Percentiles rank a stretch among this genome's conserved stretches.
phyloP scores from a whole-genome alignment of 257 asterid species.

The Eustoma russellianum region DNA sequence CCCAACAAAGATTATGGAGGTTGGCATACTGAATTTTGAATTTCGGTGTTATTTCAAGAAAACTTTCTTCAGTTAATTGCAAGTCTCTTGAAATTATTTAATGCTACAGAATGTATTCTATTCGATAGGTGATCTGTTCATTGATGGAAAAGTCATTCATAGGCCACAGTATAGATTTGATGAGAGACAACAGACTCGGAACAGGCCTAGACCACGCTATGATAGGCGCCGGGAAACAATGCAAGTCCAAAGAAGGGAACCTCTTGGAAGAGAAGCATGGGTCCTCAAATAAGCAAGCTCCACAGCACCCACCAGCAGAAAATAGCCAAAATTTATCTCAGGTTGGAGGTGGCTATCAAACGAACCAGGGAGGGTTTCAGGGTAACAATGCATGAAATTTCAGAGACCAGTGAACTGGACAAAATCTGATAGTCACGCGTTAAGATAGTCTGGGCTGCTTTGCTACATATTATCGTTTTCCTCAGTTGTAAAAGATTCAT shows the following conservation, averaged over 20 bases:
- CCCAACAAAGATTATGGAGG: slow-evolving; percentile 90
- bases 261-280: slow-evolving; percentile 16
- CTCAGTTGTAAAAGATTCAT: too few relatives aligned
- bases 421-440: too few relatives aligned
- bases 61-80: too few relatives aligned
- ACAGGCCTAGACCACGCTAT: slow-evolving; percentile 68
- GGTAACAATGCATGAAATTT: slow-evolving; percentile 13
- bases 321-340: slow-evolving; percentile 11
- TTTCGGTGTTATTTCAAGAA: too few relatives aligned
- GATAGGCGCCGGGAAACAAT: slow-evolving; percentile 76
- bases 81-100: too few relatives aligned
- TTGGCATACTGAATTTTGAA: too few relatives aligned
- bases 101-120: too few relatives aligned
- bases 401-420: too few relatives aligned
- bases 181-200: slow-evolving; percentile 43
- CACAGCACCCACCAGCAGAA: slow-evolving; percentile 14
- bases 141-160: slow-evolving; percentile 74
- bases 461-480: too few relatives aligned
- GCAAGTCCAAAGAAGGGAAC: slow-evolving; percentile 54
- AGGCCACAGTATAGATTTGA: slow-evolving; percentile 65
- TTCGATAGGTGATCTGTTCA: slow-evolving; percentile 60
- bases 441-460: too few relatives aligned
- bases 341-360: slow-evolving; percentile 8
- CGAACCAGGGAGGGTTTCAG: slow-evolving; percentile 16
- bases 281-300: slow-evolving; percentile 20